Evolutionary conservation across 1,139 yeast species (phyloP).

Genomic region (Yamadazyma triangularis): DNA sequence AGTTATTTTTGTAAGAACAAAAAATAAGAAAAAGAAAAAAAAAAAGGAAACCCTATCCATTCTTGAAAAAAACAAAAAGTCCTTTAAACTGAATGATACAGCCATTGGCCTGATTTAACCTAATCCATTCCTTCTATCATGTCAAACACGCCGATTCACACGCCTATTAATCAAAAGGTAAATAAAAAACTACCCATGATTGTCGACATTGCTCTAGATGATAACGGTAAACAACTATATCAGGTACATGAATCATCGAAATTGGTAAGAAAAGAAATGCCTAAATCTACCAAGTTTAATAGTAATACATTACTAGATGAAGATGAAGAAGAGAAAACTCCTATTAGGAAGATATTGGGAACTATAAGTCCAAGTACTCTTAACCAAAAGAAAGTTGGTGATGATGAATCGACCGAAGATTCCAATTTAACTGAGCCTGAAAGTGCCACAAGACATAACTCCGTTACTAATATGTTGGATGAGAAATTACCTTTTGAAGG

Average conservation of each 20-base stretch:
- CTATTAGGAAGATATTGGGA: constrained; percentile 30
- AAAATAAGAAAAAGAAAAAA: too few relatives aligned
- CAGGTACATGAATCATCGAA: constrained; percentile 47
- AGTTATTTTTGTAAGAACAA: too few relatives aligned
- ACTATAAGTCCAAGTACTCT: constrained; percentile 32
- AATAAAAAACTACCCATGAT: constrained; percentile 46
- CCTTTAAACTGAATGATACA: too few relatives aligned
- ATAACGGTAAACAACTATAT: constrained; percentile 49
- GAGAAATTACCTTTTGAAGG: constrained; percentile 1
- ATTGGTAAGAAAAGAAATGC: constrained; percentile 40
- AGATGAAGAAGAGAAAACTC: constrained; percentile 23
- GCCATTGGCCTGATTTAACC: too few relatives aligned
- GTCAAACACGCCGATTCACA: constrained; percentile 11
- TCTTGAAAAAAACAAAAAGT: too few relatives aligned
- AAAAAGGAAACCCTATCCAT: too few relatives aligned
- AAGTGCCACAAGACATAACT: constrained; percentile 2
- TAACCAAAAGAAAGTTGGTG: constrained; percentile 21
- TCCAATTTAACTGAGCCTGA: constrained; percentile 5
- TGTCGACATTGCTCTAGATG: constrained; percentile 54
- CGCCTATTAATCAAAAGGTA: constrained; percentile 10
- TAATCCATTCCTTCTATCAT: too few relatives aligned
- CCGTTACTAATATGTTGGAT: not conserved
- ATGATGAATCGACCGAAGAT: constrained; percentile 12
- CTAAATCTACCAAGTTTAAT: constrained; percentile 32
- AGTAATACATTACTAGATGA: constrained; percentile 6